A percentile compares a stretch with the other conserved stretches of the same genome.
Conservation (phyloP, 345 rosid genomes). For the Boechera divaricarpa region DNA sequence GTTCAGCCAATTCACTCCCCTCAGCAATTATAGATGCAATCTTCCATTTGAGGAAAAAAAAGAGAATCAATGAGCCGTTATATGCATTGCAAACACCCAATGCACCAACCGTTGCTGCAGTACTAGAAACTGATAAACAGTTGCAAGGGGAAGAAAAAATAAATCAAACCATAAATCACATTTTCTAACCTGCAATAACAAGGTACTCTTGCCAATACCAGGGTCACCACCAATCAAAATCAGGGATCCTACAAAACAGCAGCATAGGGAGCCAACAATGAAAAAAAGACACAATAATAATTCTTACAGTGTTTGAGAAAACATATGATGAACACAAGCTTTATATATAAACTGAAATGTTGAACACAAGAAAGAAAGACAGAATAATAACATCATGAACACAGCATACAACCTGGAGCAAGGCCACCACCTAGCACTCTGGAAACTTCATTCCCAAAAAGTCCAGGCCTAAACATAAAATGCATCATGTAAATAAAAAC, state of each 20-base stretch:
- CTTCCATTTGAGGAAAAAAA: conserved; percentile 53
- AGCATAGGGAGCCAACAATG: not conserved
- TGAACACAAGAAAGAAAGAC: not conserved
- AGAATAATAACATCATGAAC: conserved; percentile 21
- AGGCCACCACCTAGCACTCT: conserved; percentile 98
- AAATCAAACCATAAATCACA: not conserved
- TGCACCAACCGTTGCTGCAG: conserved; percentile 1
- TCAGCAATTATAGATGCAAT: conserved; percentile 76
- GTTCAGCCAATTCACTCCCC: conserved; percentile 54
- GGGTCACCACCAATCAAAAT: conserved; percentile 95
- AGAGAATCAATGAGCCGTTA: conserved; percentile 26
- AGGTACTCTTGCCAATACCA: conserved; percentile 96
- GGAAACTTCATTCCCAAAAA: conserved; percentile 80
- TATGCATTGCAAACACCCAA: not conserved
- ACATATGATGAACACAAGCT: too few species aligned
- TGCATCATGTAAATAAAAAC: conserved; percentile 20
- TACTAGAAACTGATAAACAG: conserved; percentile 5
- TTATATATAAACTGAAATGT: too few species aligned
- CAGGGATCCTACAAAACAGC: conserved; percentile 69
- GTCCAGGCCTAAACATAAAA: conserved; percentile 62
- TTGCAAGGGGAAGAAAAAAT: not conserved
- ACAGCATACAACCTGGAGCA: conserved; percentile 72
- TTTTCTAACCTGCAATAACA: conserved; percentile 74
- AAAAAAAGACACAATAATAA: too few species aligned
- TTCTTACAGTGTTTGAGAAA: too few species aligned